Conservation (phyloP, 805 yeast species). For the Kurtzmaniella cleridarum region DNA sequence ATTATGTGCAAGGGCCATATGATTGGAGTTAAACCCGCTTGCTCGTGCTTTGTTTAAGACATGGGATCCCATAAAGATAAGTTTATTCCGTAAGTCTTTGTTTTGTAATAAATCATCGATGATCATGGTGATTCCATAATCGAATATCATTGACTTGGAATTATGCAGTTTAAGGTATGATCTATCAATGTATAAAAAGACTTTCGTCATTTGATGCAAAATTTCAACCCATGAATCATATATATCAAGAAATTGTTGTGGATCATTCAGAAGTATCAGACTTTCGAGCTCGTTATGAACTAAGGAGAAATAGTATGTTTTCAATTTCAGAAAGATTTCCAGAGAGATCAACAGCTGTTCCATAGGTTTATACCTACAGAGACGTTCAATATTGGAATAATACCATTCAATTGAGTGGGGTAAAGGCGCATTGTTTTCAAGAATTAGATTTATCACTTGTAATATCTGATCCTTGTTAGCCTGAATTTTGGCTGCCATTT, state of each 20-base stretch:
- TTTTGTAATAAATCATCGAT: slow-evolving; percentile 10
- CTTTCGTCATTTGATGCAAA: slow-evolving; percentile 18
- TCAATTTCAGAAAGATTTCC: slow-evolving; percentile 15
- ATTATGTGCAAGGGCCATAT: not conserved
- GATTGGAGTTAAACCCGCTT: no score
- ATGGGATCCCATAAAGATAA: no score
- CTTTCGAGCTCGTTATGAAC: slow-evolving; percentile 2
- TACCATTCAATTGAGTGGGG: slow-evolving; percentile 18
- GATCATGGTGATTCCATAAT: slow-evolving; percentile 19
- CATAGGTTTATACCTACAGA: slow-evolving; percentile 25
- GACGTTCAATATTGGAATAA: slow-evolving; percentile 24
- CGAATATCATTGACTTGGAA: slow-evolving; percentile 18
- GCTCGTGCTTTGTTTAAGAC: no score
- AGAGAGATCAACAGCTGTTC: slow-evolving; percentile 28
- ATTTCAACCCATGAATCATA: slow-evolving; percentile 20
- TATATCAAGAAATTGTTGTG: slow-evolving; percentile 10
- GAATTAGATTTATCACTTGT: slow-evolving; percentile 14
- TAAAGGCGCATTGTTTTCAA: slow-evolving; percentile 10
- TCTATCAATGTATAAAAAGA: slow-evolving; percentile 33
- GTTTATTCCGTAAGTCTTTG: not conserved
- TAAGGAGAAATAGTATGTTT: slow-evolving; percentile 8
- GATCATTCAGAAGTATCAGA: slow-evolving; percentile 3
- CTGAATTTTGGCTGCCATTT: not conserved
- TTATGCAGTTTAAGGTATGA: slow-evolving; percentile 30
- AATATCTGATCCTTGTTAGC: not conserved